These are phyloP conservation scores for Ulota crispa DNA, from an alignment of 225 moss, liverwort and hornwort species.

Conservation along the genomic window DNA sequence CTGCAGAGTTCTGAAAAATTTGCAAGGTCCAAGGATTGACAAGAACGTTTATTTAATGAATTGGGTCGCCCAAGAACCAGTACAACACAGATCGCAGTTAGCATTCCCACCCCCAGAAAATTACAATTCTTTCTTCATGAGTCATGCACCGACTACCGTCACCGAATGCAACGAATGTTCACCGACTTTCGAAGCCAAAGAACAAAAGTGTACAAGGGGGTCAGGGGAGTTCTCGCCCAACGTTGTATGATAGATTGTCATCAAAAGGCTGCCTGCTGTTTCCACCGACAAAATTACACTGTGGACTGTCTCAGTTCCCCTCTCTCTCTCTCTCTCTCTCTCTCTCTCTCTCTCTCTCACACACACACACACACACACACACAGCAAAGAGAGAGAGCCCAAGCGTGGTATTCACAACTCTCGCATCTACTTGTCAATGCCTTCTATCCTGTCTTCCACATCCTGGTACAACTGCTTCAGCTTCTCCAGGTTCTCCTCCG, in stretches of 20 bases:
- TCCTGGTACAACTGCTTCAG: slow-evolving; percentile 94
- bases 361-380: no score
- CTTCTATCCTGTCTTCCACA: slow-evolving; percentile 96
- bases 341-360: neutral
- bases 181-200: slow-evolving; percentile 22
- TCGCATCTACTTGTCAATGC: slow-evolving; percentile 68
- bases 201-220: slow-evolving; percentile 16
- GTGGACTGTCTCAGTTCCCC: neutral
- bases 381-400: neutral
- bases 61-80: neutral
- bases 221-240: neutral
- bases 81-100: neutral
- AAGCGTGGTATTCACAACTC: slow-evolving; percentile 13
- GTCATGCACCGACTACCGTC: slow-evolving; percentile 32
- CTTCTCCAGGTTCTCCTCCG: slow-evolving; percentile 90
- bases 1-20: neutral
- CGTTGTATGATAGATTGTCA: slow-evolving; percentile 32
- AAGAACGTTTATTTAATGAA: slow-evolving; percentile 1
- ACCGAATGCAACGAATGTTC: slow-evolving; percentile 23
- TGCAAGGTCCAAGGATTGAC: neutral
- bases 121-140: neutral
- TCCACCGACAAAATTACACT: slow-evolving; percentile 35
- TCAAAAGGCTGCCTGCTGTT: slow-evolving; percentile 36
- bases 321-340: no score
- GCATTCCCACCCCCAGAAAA: neutral